These are phyloP conservation scores for Mycena latifolia DNA, from an alignment of 768 basidiomycete genomes.

Conservation along the genomic window DNA sequence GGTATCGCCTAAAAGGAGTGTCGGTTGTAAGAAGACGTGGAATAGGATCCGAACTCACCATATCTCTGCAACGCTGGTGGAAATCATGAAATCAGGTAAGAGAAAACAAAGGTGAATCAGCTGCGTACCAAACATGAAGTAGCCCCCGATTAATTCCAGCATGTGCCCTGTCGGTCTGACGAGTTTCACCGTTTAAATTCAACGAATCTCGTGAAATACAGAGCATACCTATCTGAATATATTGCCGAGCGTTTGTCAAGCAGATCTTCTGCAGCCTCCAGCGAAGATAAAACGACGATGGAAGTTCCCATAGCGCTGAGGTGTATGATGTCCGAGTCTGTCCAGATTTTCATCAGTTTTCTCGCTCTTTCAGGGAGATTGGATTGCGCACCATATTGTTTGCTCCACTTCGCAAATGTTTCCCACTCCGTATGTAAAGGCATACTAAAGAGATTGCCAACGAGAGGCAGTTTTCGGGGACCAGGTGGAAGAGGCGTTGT, in stretches of 20 bases:
- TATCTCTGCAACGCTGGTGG: neutral
- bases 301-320: slow-evolving; percentile 37
- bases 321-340: slow-evolving; percentile 43
- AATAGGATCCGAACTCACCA: neutral
- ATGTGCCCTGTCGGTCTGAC: neutral
- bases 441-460: slow-evolving; percentile 44
- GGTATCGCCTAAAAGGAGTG: neutral
- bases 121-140: neutral
- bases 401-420: slow-evolving; percentile 41
- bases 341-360: too few relatives aligned
- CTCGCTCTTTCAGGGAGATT: too few relatives aligned
- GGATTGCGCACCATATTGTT: slow-evolving; percentile 35
- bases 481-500: slow-evolving; percentile 41
- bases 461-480: slow-evolving; percentile 41
- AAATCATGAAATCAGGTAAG: neutral
- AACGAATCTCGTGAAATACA: neutral
- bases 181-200: neutral
- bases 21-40: too few relatives aligned
- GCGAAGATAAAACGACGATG: slow-evolving; percentile 34
- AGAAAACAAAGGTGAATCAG: neutral
- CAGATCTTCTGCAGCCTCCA: slow-evolving; percentile 1
- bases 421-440: slow-evolving; percentile 33
- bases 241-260: slow-evolving; percentile 31
- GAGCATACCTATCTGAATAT: slow-evolving; percentile 8
- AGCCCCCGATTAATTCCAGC: slow-evolving; percentile 3